Percentiles rank a stretch among this genome's conserved stretches.
Evolutionary conservation across 2,329 filamentous ascomycete genomes (phyloP).

Genomic region (Annulohypoxylon truncatum): DNA sequence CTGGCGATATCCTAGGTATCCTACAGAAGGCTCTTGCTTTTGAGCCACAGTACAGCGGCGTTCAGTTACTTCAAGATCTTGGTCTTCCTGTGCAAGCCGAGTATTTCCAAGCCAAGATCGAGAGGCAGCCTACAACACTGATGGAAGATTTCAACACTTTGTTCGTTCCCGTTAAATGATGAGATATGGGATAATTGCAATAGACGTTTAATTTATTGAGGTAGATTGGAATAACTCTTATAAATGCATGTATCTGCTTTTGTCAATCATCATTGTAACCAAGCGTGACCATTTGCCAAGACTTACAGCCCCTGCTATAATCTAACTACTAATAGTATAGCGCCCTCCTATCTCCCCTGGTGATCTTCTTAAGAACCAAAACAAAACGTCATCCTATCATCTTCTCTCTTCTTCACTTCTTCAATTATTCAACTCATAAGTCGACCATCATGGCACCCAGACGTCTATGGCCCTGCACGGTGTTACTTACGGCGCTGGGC

Average conservation of each 20-base stretch:
- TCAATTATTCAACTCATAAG: background rate
- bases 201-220: background rate
- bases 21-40: background rate
- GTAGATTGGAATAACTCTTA: background rate
- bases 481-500: constrained; percentile 33
- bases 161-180: background rate
- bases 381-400: constrained; percentile 23
- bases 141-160: background rate
- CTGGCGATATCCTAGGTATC: constrained; percentile 17
- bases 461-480: constrained; percentile 6
- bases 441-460: constrained; percentile 22
- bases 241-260: background rate
- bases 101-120: constrained; percentile 6
- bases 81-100: constrained; percentile 6
- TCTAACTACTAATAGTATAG: constrained; percentile 28
- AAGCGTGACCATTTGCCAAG: background rate
- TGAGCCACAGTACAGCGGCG: background rate
- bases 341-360: constrained; percentile 25
- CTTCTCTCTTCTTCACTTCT: constrained; percentile 6
- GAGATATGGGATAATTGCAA: background rate
- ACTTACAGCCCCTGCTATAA: background rate
- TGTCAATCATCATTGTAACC: background rate
- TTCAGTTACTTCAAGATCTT: constrained; percentile 22
- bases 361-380: constrained; percentile 23
- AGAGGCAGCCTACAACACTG: background rate